Evolutionary conservation across 768 basidiomycete species (phyloP).

Genomic region (Cystobasidium tubakii): DNA sequence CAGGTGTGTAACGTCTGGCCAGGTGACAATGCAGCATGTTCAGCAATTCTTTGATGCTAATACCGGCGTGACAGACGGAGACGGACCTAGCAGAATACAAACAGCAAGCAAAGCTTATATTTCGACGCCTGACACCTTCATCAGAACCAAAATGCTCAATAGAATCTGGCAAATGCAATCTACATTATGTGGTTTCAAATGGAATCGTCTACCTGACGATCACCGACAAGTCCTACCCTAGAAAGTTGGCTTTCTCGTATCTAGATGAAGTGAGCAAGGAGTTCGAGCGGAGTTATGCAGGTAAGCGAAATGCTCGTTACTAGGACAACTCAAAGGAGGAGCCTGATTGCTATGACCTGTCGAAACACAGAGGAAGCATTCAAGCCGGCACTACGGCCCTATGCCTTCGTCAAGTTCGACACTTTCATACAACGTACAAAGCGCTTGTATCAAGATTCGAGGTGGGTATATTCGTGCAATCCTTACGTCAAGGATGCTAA

Average conservation of each 20-base stretch:
- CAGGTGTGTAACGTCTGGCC: constrained; percentile 57
- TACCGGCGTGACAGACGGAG: constrained; percentile 64
- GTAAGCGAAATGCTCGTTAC: neutral
- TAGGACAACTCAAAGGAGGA: neutral
- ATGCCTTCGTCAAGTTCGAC: constrained; percentile 97
- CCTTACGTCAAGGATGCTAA: neutral
- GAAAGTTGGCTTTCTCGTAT: constrained; percentile 95
- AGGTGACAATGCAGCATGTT: too few relatives aligned
- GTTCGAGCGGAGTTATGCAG: constrained; percentile 77
- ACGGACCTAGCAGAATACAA: constrained; percentile 92
- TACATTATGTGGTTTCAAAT: constrained; percentile 89
- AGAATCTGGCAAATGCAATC: constrained; percentile 87
- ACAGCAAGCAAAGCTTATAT: constrained; percentile 94
- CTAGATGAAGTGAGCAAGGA: constrained; percentile 95
- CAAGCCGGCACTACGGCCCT: constrained; percentile 87
- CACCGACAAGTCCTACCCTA: constrained; percentile 72
- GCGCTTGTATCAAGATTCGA: constrained; percentile 85
- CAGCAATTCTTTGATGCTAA: too few relatives aligned
- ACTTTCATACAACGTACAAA: constrained; percentile 99
- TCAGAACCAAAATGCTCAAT: constrained; percentile 94
- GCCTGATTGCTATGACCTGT: neutral
- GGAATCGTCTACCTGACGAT: constrained; percentile 93
- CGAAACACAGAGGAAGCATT: constrained; percentile 52
- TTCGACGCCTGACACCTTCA: constrained; percentile 85
- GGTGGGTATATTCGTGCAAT: constrained; percentile 58